These are phyloP conservation scores for Dryas octopetala DNA, from an alignment of 306 rosid genomes.

Conservation along the genomic window DNA sequence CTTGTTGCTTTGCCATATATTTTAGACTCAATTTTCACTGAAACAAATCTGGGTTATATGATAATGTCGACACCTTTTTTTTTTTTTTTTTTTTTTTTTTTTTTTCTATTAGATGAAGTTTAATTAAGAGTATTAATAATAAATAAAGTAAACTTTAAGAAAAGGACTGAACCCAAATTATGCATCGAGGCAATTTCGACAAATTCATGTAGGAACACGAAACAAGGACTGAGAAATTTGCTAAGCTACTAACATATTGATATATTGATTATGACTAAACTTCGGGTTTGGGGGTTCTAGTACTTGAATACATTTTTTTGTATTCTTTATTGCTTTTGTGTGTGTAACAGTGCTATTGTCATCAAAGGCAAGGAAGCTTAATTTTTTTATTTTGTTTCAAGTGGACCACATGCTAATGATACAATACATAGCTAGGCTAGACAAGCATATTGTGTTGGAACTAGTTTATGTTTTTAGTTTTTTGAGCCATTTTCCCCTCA, in stretches of 20 bases:
- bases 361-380: constrained; percentile 28
- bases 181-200: constrained; percentile 27
- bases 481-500: constrained; percentile 4
- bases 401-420: constrained; percentile 7
- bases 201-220: constrained; percentile 36
- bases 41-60: constrained; percentile 12
- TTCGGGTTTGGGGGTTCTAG: neutral
- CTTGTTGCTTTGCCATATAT: too few relatives aligned
- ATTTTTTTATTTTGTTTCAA: neutral
- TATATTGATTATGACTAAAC: neutral
- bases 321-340: constrained; percentile 16
- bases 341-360: constrained; percentile 19
- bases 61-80: constrained; percentile 23
- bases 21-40: neutral
- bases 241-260: neutral
- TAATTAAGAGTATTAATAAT: constrained; percentile 15
- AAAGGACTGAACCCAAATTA: constrained; percentile 29
- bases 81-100: neutral
- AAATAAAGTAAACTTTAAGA: constrained; percentile 42
- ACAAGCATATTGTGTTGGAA: neutral
- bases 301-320: too few relatives aligned
- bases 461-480: neutral
- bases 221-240: constrained; percentile 9
- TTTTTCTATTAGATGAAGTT: neutral
- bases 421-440: neutral